These are phyloP conservation scores for Cryptococcus neoformans DNA, from an alignment of 1,284 basidiomycete species.

Conservation along the genomic window DNA sequence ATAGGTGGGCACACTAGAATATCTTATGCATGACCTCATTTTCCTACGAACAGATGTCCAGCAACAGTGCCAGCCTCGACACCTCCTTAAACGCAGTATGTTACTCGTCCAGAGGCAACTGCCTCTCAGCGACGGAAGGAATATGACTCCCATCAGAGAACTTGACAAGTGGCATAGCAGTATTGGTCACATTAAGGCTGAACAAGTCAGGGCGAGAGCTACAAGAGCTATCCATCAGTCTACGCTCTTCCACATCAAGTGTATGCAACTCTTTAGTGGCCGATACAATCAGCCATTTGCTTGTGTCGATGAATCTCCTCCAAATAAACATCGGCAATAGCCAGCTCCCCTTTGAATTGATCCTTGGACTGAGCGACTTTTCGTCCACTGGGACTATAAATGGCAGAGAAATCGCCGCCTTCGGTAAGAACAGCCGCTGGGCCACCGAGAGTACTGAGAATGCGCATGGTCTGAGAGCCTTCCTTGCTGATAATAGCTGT, in stretches of 20 bases:
- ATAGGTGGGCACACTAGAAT: no score
- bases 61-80: neutral
- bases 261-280: constrained; percentile 7
- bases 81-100: neutral
- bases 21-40: no score
- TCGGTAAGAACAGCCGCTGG: constrained; percentile 8
- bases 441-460: constrained; percentile 4
- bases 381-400: constrained; percentile 8
- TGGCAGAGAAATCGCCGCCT: constrained; percentile 14
- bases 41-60: no score
- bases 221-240: neutral
- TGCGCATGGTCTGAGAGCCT: constrained; percentile 10
- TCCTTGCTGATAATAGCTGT: constrained; percentile 10
- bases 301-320: constrained; percentile 17
- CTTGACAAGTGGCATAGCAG: constrained; percentile 11
- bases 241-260: no score
- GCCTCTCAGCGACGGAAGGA: constrained; percentile 1
- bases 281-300: constrained; percentile 16
- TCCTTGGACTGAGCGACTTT: constrained; percentile 10
- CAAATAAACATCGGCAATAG: constrained; percentile 13
- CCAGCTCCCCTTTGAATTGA: constrained; percentile 11
- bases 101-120: constrained; percentile 5
- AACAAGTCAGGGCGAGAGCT: constrained; percentile 13
- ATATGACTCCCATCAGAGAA: constrained; percentile 7
- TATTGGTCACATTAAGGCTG: constrained; percentile 7